Evolutionary conservation across 805 yeast genomes (phyloP).

Genomic region (Starmerella asiatica): DNA sequence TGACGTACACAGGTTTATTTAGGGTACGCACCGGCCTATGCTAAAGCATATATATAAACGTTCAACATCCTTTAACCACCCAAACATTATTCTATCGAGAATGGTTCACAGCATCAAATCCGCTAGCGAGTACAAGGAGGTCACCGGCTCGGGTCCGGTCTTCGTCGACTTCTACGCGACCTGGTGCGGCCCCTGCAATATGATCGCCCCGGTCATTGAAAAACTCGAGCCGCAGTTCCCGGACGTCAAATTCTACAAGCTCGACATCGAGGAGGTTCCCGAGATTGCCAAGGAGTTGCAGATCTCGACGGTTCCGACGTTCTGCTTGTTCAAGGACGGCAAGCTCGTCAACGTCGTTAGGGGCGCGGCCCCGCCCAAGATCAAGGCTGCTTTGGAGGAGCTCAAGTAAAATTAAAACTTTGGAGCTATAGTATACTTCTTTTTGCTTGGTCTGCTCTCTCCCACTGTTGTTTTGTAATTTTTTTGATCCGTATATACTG

Average conservation of each 20-base stretch:
- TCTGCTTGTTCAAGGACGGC: conserved; percentile 72
- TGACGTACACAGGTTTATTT: no score
- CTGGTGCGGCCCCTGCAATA: conserved; percentile 99
- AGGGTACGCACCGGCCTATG: background rate
- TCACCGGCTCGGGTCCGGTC: conserved; percentile 58
- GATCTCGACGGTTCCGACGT: conserved; percentile 55
- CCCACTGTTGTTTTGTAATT: no score
- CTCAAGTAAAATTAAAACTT: no score
- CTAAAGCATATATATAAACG: background rate
- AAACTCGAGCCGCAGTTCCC: conserved; percentile 42
- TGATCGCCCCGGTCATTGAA: conserved; percentile 86
- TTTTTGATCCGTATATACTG: background rate
- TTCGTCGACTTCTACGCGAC: conserved; percentile 93
- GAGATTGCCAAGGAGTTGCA: conserved; percentile 56
- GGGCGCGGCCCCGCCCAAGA: conserved; percentile 65
- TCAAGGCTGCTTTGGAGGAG: conserved; percentile 53
- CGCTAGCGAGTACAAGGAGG: conserved; percentile 51
- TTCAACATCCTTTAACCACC: background rate
- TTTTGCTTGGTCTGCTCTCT: no score
- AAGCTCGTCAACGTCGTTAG: conserved; percentile 62
- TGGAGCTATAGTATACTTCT: no score
- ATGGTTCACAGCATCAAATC: conserved; percentile 44
- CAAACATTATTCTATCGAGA: conserved; percentile 8
- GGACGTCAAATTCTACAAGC: conserved; percentile 65
- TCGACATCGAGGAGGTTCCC: conserved; percentile 78